A percentile compares a stretch with the other conserved stretches of the same genome.
phyloP scores from a whole-genome alignment of 768 basidiomycete genomes.

The Termitomyces sp. region DNA sequence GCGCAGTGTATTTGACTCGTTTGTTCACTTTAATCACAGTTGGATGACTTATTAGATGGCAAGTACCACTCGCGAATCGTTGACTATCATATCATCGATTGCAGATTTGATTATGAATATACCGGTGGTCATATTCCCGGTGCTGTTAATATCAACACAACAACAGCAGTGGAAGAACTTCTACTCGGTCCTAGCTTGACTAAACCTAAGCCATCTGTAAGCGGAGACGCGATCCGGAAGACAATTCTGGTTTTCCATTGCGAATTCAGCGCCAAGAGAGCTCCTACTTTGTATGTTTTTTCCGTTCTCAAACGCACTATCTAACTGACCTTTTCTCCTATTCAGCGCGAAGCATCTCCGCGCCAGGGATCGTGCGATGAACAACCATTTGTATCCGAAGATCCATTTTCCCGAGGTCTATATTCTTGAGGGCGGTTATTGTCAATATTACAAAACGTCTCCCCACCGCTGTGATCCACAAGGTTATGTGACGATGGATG shows the following conservation, averaged over 20 bases:
- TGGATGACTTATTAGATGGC: constrained; percentile 76
- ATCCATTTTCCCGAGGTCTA: constrained; percentile 97
- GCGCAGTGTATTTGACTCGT: not conserved
- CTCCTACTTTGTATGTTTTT: constrained; percentile 85
- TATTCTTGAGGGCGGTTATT: constrained; percentile 95
- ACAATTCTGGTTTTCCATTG: constrained; percentile 95
- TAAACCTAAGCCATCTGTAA: constrained; percentile 63
- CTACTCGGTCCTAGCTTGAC: constrained; percentile 53
- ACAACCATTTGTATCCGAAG: constrained; percentile 85
- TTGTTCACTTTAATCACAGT: constrained; percentile 33
- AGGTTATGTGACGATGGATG: constrained; percentile 92
- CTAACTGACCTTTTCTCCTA: not conserved
- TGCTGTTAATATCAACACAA: constrained; percentile 88
- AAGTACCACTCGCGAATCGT: constrained; percentile 58
- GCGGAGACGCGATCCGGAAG: constrained; percentile 70
- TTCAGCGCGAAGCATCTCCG: constrained; percentile 88
- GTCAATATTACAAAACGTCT: constrained; percentile 71
- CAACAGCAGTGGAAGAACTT: constrained; percentile 71
- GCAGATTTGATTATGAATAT: constrained; percentile 97
- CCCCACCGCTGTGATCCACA: constrained; percentile 69
- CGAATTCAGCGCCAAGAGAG: constrained; percentile 93
- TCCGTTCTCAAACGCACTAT: not conserved
- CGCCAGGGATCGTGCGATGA: constrained; percentile 82
- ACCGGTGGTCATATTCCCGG: constrained; percentile 89
- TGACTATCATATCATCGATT: constrained; percentile 83